Percentiles rank a stretch among this genome's conserved stretches.
These are phyloP conservation scores for Pelargonium nanum DNA, from an alignment of 345 rosid genomes.

Conservation along the genomic window DNA sequence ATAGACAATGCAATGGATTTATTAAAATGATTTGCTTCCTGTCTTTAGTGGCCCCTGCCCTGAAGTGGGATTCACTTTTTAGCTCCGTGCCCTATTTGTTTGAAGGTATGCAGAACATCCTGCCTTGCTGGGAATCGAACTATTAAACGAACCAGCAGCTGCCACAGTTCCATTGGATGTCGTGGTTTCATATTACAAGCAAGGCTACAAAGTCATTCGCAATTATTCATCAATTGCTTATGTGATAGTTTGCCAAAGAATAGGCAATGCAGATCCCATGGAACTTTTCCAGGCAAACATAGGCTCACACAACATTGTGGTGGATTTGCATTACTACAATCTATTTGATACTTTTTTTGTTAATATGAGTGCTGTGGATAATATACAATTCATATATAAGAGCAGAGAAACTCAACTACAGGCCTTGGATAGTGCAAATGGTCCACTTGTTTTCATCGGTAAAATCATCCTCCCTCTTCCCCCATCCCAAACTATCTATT, in stretches of 20 bases:
- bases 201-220: slow-evolving; percentile 52
- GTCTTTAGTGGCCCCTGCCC: slow-evolving; percentile 1
- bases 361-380: slow-evolving; percentile 43
- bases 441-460: slow-evolving; percentile 58
- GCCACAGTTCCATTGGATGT: slow-evolving; percentile 46
- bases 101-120: slow-evolving; percentile 52
- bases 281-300: slow-evolving; percentile 58
- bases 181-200: slow-evolving; percentile 45
- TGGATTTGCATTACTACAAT: slow-evolving; percentile 70
- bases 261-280: slow-evolving; percentile 59
- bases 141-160: slow-evolving; percentile 64
- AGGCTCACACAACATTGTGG: slow-evolving; percentile 45
- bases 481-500: background rate
- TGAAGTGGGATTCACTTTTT: background rate
- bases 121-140: slow-evolving; percentile 59
- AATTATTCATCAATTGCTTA: slow-evolving; percentile 42
- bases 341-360: slow-evolving; percentile 51
- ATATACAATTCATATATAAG: slow-evolving; percentile 38
- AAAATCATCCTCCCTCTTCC: slow-evolving; percentile 2
- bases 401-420: slow-evolving; percentile 48
- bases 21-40: too few relatives aligned
- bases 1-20: background rate
- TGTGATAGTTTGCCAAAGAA: slow-evolving; percentile 64
- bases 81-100: background rate
- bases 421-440: slow-evolving; percentile 37